phyloP scores from a whole-genome alignment of 768 basidiomycete genomes.

The Saitozyma podzolica region DNA sequence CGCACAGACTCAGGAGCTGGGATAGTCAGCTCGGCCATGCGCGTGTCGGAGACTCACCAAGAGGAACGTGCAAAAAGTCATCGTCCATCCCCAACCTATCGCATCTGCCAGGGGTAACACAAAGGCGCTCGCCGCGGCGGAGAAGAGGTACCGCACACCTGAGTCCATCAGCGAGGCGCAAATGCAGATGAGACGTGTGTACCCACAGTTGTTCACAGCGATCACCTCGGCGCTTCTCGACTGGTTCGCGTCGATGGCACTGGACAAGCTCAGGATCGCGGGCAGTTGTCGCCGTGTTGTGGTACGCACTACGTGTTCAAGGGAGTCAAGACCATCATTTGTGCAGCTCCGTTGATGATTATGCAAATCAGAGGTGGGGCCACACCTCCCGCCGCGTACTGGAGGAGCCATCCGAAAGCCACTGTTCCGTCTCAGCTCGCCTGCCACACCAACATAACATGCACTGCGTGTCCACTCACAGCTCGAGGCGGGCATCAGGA shows the following conservation, averaged over 20 bases:
- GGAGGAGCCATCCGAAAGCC: slow-evolving; percentile 45
- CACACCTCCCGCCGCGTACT: slow-evolving; percentile 39
- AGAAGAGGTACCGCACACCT: slow-evolving; percentile 49
- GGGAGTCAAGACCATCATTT: slow-evolving; percentile 47
- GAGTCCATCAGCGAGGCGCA: slow-evolving; percentile 9
- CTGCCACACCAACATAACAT: neutral
- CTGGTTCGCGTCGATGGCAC: slow-evolving; percentile 40
- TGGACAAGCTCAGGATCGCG: neutral
- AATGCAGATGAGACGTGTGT: neutral
- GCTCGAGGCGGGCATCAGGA: slow-evolving; percentile 42
- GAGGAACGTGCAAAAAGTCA: slow-evolving; percentile 25
- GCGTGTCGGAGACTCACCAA: neutral
- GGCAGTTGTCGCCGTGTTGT: neutral
- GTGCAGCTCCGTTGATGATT: slow-evolving; percentile 35
- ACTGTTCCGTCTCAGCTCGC: slow-evolving; percentile 15
- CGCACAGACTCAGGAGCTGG: neutral
- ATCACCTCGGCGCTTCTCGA: slow-evolving; percentile 44
- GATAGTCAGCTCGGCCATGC: too few relatives aligned
- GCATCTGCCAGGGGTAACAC: slow-evolving; percentile 51
- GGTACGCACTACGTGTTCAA: slow-evolving; percentile 46
- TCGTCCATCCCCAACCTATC: slow-evolving; percentile 52
- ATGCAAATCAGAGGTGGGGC: slow-evolving; percentile 43
- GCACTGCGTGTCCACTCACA: slow-evolving; percentile 19
- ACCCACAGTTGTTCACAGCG: slow-evolving; percentile 52
- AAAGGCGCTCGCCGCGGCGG: slow-evolving; percentile 51